Evolutionary conservation across 306 rosid genomes (phyloP), one percentile per base, ranked within the genome.

Genomic region (Gillenia trifoliata): DNA sequence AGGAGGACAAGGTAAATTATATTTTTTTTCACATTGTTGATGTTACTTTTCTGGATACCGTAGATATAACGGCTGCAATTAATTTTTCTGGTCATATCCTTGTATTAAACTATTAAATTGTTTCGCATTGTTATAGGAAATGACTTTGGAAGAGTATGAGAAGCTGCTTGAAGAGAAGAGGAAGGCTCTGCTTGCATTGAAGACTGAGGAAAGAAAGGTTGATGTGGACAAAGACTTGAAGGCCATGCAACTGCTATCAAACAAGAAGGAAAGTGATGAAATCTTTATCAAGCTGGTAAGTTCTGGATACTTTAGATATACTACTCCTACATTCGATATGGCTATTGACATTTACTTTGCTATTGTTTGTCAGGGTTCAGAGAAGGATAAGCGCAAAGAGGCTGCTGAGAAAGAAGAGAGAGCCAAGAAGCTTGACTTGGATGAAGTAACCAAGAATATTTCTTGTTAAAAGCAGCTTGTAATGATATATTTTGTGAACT

Each of bases 131-230:
- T 63, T 22, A 66, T 73, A 95, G 99, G 99, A 95, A 77, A 92
- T 95, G 99, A 95, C 99, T 64, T 74, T 95, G 70, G 97, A 87
- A 80, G 98, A 95, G 76, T 95, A 92, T 29, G 83, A 95, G 86
- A 95, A 95, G 86, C 70, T 95, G 23, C 83, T 78, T 55, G 99
- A 95, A 83, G 99, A 89, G 87, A 95, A 83, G 86, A 90, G 98
- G 75, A 95, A 90, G 84, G 87, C 87, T 61, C 70, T 95, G 74
- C 82, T 73, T 70, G 79, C 94, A 5, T 79, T 82, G 28, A 95
- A 85, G 88, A 84, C 86, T 29, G 92, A 90, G 77, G 88, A 60
- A 64, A 90, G 99, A 56, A 95, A 92, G 85, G 98, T 92, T 6
- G 98, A 89, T 64, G 66, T 52, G 50, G 85, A 76, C 67, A 91